Conservation (phyloP, 352 stramenopile genomes). For the Globisporangium nunn region DNA sequence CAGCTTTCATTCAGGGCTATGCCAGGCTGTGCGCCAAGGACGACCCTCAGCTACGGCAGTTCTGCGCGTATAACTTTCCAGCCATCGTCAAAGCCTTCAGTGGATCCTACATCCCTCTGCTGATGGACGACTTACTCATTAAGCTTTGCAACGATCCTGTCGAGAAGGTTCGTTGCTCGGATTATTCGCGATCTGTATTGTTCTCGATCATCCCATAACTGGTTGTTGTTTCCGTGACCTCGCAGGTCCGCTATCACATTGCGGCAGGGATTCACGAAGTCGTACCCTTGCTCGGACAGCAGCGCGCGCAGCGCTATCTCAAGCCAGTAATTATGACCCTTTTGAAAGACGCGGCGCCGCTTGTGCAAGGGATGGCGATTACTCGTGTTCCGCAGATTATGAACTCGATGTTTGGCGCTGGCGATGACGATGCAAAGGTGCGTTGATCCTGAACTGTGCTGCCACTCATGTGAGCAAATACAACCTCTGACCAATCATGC, state of each 20-base stretch:
- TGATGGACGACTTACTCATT: slow-evolving; percentile 68
- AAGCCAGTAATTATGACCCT: slow-evolving; percentile 44
- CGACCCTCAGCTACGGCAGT: slow-evolving; percentile 50
- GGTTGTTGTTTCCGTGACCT: not conserved
- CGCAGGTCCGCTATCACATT: slow-evolving; percentile 55
- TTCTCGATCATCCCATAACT: too few species aligned
- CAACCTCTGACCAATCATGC: too few species aligned
- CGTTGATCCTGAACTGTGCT: not conserved
- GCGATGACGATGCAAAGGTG: slow-evolving; percentile 72
- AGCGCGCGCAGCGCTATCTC: slow-evolving; percentile 55
- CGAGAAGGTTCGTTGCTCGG: slow-evolving; percentile 30
- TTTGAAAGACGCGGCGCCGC: slow-evolving; percentile 55
- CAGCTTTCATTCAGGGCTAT: slow-evolving; percentile 56
- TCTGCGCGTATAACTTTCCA: slow-evolving; percentile 76
- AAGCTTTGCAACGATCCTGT: slow-evolving; percentile 46
- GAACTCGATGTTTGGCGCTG: slow-evolving; percentile 32
- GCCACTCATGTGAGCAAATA: not conserved
- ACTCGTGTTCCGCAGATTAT: slow-evolving; percentile 47
- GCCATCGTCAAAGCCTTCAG: slow-evolving; percentile 72
- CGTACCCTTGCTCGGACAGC: slow-evolving; percentile 47
- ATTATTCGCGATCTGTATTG: too few species aligned
- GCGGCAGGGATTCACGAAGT: slow-evolving; percentile 73
- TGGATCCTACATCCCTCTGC: slow-evolving; percentile 33
- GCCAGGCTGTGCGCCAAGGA: slow-evolving; percentile 49
- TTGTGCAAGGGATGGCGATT: slow-evolving; percentile 60